Base-by-base conservation (phyloP, 1,139 yeast species). In the Zygoascus hellenicus region DNA sequence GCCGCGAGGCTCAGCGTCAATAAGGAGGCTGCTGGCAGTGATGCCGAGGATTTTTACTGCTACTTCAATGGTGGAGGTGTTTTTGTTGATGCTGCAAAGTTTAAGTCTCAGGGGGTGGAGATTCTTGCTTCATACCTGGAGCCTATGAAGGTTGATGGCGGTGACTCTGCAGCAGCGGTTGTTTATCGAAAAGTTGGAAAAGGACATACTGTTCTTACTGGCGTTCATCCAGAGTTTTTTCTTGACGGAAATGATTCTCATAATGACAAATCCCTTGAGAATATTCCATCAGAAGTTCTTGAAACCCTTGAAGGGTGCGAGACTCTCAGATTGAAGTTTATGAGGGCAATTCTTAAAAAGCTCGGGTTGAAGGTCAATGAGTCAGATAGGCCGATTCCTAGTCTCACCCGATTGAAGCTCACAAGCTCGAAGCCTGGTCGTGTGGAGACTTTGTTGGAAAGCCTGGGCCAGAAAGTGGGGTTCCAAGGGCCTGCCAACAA, bases 61-160 rank as follows among this genome's bases (percentile, higher is more conserved):
- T 87, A 85, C 62, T 85, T 80, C 63, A 89, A 92, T 58, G 98
- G 98, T 1, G 98, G 98, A 9, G 85, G 88, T 2, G 74, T 83
- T 13, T 92, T 92, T 66, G 80, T 81, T 7, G 83, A 87, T 63
- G 90, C 95, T 0, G 77, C 79, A 6, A 67, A 70, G 43, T 74
- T 70, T 54, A 52, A 46, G n/a, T 48, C 53, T 9, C 29, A 52
- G 13, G 67, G 71, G 9, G 87, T 84, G 2, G 81, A 84, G 53
- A 77, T 90, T 0, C 66, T 92, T 45, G 96, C 96, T 0, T 64
- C 74, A 6, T 92, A 86, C 60, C 46, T 49, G 0, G 82, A 75
- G 1, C 60, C 64, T 0, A 52, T 75, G 2, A 75, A 71, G 32
- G 79, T 79, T 6, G 74, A 70, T 2, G 60, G 66, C 7, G 63